Evolutionary conservation across 805 yeast genomes (phyloP).

Genomic region (Scheffersomyces ergatensis): DNA sequence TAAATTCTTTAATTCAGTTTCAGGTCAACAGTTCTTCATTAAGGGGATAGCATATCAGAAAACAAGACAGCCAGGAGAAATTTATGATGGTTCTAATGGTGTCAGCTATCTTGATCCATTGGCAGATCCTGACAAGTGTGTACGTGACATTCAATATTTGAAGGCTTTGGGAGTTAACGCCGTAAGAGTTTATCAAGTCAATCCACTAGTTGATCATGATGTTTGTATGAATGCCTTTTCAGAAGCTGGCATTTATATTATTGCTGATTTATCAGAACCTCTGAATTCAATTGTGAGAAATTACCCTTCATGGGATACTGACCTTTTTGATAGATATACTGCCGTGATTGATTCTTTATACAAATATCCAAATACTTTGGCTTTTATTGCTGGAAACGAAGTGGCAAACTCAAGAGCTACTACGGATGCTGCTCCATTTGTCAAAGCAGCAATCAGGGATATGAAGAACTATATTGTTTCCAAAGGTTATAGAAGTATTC

Average conservation of each 20-base stretch:
- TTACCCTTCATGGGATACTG: conserved; percentile 33
- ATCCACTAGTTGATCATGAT: conserved; percentile 69
- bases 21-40: conserved; percentile 81
- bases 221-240: conserved; percentile 68
- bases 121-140: conserved; percentile 65
- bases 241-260: conserved; percentile 33
- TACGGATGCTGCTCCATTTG: conserved; percentile 30
- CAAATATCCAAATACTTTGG: conserved; percentile 31
- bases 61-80: conserved; percentile 45
- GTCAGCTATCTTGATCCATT: conserved; percentile 65
- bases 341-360: conserved; percentile 32
- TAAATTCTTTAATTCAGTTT: conserved; percentile 70
- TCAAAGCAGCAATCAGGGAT: conserved; percentile 36
- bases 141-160: conserved; percentile 81
- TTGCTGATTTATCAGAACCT: conserved; percentile 37
- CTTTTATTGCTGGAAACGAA: conserved; percentile 42
- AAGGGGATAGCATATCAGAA: conserved; percentile 89
- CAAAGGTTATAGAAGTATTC: conserved; percentile 29
- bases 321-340: conserved; percentile 25
- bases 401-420: conserved; percentile 27
- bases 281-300: conserved; percentile 28
- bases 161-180: conserved; percentile 68
- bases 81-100: conserved; percentile 14
- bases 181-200: conserved; percentile 82
- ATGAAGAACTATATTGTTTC: conserved; percentile 22